phyloP scores from a whole-genome alignment of 2,329 filamentous ascomycete genomes.

The Nigrospora osmanthi region DNA sequence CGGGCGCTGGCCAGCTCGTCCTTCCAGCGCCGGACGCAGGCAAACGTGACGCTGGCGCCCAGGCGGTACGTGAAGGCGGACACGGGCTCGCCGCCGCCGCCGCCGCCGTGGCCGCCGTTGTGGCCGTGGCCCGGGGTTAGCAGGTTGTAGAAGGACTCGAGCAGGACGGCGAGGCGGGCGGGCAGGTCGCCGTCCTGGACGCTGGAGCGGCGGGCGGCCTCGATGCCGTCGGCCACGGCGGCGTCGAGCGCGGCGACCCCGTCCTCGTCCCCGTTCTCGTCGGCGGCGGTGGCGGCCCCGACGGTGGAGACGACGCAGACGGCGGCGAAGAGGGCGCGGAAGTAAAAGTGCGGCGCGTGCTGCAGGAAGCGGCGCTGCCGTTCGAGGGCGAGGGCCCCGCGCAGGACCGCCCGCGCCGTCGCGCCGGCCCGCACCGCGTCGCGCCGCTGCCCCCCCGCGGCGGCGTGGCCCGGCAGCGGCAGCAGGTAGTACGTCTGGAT shows the following conservation, averaged over 20 bases:
- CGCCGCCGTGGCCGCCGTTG: too few relatives aligned
- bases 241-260: constrained; percentile 13
- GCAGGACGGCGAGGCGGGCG: constrained; percentile 32
- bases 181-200: constrained; percentile 42
- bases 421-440: constrained; percentile 38
- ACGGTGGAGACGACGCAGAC: constrained; percentile 36
- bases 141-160: constrained; percentile 38
- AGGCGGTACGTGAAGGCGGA: constrained; percentile 36
- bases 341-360: constrained; percentile 42
- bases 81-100: constrained; percentile 30
- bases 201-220: constrained; percentile 31
- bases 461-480: constrained; percentile 29
- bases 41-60: constrained; percentile 39
- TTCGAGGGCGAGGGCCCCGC: constrained; percentile 33
- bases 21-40: constrained; percentile 40
- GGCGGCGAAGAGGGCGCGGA: constrained; percentile 37
- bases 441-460: constrained; percentile 28
- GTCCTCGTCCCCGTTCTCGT: constrained; percentile 20
- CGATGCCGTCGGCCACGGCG: constrained; percentile 22
- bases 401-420: constrained; percentile 38
- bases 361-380: constrained; percentile 25
- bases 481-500: constrained; percentile 46
- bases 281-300: constrained; percentile 37
- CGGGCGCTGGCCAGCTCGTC: constrained; percentile 11
- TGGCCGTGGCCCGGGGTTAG: constrained; percentile 13